phyloP scores from a whole-genome alignment of 441 rosid genomes.

The Flueggea neowawraea region DNA sequence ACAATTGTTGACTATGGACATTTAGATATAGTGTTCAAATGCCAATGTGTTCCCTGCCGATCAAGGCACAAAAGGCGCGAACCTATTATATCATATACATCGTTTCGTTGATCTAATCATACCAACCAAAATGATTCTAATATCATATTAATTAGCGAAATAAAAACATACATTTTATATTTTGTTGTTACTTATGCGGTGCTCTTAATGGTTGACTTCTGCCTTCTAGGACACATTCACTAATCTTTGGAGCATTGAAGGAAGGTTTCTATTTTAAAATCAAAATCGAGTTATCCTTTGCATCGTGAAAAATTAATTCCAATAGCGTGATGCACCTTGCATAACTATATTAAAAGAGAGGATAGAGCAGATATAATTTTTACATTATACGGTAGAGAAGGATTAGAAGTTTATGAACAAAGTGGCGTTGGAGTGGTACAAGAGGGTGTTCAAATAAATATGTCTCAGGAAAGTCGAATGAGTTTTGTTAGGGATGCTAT shows the following conservation, averaged over 20 bases:
- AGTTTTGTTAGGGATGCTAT: background rate
- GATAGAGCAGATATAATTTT: background rate
- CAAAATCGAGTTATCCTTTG: background rate
- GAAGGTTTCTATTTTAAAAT: background rate
- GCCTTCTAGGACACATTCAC: too few relatives aligned
- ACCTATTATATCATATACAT: too few relatives aligned
- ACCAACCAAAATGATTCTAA: too few relatives aligned
- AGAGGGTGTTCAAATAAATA: background rate
- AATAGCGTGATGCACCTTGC: background rate
- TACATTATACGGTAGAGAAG: background rate
- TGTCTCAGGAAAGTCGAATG: background rate
- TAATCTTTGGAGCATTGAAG: background rate
- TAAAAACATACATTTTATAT: too few relatives aligned
- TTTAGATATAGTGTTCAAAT: too few relatives aligned
- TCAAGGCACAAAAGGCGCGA: too few relatives aligned
- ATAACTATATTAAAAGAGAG: background rate
- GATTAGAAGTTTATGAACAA: background rate
- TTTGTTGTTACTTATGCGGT: too few relatives aligned
- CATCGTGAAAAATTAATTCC: background rate
- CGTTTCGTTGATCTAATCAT: too few relatives aligned
- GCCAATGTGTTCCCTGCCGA: too few relatives aligned
- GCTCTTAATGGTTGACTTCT: too few relatives aligned
- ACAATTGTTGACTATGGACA: too few relatives aligned
- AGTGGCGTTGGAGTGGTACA: background rate
- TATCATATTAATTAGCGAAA: too few relatives aligned